Evolutionary conservation across 2,329 filamentous ascomycete species (phyloP).

Genomic region (Parascedosporium putredinis): DNA sequence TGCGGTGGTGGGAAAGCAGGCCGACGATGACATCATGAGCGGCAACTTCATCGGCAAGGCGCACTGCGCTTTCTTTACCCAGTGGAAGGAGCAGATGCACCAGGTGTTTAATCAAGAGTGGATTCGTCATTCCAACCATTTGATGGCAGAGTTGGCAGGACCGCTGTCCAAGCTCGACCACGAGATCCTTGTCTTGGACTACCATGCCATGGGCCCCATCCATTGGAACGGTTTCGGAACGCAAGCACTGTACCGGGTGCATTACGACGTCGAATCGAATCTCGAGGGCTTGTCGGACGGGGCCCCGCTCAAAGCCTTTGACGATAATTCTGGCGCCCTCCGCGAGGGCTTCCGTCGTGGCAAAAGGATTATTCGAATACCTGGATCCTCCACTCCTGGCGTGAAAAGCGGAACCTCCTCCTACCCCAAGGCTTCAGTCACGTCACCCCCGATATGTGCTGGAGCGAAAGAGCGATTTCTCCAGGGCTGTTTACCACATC

Average conservation of each 20-base stretch:
- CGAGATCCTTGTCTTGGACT: not conserved
- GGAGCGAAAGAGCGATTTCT: conserved; percentile 17
- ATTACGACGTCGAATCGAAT: not conserved
- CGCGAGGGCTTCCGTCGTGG: not conserved
- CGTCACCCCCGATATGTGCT: conserved; percentile 14
- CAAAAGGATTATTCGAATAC: not conserved
- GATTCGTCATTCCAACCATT: conserved; percentile 18
- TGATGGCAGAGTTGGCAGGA: not conserved
- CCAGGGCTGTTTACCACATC: conserved; percentile 14
- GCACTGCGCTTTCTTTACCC: conserved; percentile 11
- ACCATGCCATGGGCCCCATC: not conserved
- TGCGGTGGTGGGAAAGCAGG: conserved; percentile 13
- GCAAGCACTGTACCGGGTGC: not conserved
- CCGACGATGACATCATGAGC: conserved; percentile 13
- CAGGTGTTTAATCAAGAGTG: conserved; percentile 18
- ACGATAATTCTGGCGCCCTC: not conserved
- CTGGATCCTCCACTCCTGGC: not conserved
- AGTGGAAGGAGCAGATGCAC: conserved; percentile 24
- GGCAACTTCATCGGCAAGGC: conserved; percentile 16
- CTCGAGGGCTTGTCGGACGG: not conserved
- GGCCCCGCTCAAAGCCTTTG: not conserved
- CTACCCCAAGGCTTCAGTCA: not conserved
- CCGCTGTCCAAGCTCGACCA: not conserved
- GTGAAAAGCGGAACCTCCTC: not conserved
- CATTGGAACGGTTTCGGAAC: not conserved